Conservation (phyloP, 306 rosid species). For the Quercus cerris region DNA sequence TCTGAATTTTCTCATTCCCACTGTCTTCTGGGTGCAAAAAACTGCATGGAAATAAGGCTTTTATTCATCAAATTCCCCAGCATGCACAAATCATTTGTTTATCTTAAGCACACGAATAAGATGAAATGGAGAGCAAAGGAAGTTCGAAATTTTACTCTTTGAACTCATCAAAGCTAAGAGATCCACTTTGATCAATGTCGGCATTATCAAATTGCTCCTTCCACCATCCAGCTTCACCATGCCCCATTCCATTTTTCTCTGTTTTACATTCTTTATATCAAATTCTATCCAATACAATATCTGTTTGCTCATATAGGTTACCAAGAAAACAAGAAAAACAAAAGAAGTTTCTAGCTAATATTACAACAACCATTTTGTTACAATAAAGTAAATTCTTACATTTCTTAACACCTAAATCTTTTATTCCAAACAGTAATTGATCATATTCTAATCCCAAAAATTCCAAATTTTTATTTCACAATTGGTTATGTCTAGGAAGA, state of each 20-base stretch:
- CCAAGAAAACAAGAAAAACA: too few species aligned
- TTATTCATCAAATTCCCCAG: background rate
- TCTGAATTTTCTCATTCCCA: slow-evolving; percentile 35
- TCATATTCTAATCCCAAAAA: background rate
- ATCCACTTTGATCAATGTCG: slow-evolving; percentile 50
- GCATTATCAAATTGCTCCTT: slow-evolving; percentile 54
- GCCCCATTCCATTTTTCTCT: slow-evolving; percentile 47
- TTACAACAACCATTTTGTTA: too few species aligned
- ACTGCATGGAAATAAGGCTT: slow-evolving; percentile 28
- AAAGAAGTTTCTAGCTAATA: too few species aligned
- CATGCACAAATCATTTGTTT: background rate
- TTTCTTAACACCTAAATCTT: background rate
- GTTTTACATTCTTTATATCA: slow-evolving; percentile 22
- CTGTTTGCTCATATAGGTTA: too few species aligned
- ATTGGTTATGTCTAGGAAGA: too few species aligned
- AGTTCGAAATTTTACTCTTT: slow-evolving; percentile 43
- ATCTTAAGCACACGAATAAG: background rate
- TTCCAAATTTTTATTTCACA: background rate
- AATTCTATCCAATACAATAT: background rate
- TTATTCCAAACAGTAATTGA: background rate
- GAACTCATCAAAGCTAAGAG: slow-evolving; percentile 58
- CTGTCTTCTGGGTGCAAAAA: slow-evolving; percentile 84
- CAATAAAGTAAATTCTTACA: too few species aligned
- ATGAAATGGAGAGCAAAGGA: background rate
- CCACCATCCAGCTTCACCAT: slow-evolving; percentile 94